Conservation (phyloP, 1,284 basidiomycete species). For the Apiotrichum laibachii region DNA sequence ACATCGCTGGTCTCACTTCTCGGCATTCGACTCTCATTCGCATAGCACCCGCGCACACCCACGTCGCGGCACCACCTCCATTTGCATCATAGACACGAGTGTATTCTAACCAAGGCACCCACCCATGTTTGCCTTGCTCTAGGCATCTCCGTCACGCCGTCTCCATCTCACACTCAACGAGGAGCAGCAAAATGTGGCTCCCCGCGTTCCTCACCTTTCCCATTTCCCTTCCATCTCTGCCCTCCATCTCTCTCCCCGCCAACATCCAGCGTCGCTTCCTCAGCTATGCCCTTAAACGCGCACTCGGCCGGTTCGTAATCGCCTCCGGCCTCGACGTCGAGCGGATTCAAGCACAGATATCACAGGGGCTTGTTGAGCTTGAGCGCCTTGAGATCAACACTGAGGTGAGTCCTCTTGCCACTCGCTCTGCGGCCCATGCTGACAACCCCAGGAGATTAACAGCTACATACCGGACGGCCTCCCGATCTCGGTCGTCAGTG, state of each 20-base stretch:
- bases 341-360: constrained; percentile 87
- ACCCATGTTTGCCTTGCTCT: no score
- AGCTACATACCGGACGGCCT: constrained; percentile 61
- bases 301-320: constrained; percentile 79
- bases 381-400: constrained; percentile 76
- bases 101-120: no score
- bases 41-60: no score
- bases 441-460: constrained; percentile 68
- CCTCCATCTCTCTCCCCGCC: constrained; percentile 63
- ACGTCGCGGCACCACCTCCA: no score
- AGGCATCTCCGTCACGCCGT: neutral
- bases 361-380: constrained; percentile 80
- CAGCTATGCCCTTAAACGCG: constrained; percentile 79
- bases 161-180: neutral
- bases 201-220: constrained; percentile 41
- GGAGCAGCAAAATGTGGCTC: constrained; percentile 33
- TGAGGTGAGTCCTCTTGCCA: constrained; percentile 56
- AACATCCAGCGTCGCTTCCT: constrained; percentile 84
- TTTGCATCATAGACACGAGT: no score
- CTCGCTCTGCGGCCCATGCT: constrained; percentile 21
- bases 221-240: constrained; percentile 35
- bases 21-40: no score
- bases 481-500: constrained; percentile 68
- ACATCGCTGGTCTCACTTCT: no score
- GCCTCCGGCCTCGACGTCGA: constrained; percentile 82